Conservation (phyloP, 208 protist genomes). For the Trypanosoma mega region DNA sequence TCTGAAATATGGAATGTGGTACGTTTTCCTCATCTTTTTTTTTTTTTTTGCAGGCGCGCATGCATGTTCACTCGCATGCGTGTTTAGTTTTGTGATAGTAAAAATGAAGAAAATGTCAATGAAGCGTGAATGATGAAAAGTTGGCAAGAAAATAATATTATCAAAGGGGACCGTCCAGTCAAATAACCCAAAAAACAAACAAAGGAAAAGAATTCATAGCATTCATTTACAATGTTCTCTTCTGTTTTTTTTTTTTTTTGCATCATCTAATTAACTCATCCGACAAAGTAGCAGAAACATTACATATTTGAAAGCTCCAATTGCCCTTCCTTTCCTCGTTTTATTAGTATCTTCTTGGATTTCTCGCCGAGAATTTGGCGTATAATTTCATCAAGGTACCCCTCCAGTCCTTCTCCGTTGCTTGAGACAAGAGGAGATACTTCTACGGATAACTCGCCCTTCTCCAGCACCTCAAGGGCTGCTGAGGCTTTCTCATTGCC, state of each 20-base stretch:
- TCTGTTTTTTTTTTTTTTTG: slow-evolving; percentile 7
- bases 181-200: background rate
- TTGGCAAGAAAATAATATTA: too few relatives aligned
- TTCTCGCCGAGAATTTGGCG: slow-evolving; percentile 24
- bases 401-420: slow-evolving; percentile 84
- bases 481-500: background rate
- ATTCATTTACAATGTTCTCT: background rate
- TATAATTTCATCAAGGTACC: slow-evolving; percentile 32
- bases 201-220: background rate
- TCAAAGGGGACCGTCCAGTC: too few relatives aligned
- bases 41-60: too few relatives aligned
- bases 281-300: background rate
- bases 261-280: background rate
- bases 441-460: slow-evolving; percentile 54
- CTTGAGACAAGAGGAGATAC: slow-evolving; percentile 92
- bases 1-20: too few relatives aligned
- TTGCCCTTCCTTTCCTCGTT: slow-evolving; percentile 14
- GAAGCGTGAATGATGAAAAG: too few relatives aligned
- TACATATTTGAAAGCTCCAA: slow-evolving; percentile 20
- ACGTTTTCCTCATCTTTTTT: too few relatives aligned
- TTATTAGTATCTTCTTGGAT: slow-evolving; percentile 17
- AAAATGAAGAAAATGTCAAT: too few relatives aligned
- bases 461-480: slow-evolving; percentile 38
- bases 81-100: too few relatives aligned
- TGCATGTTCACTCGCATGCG: too few relatives aligned